Base-by-base conservation (phyloP, 139 green algal species). In the Coelastrella sp. region DNA sequence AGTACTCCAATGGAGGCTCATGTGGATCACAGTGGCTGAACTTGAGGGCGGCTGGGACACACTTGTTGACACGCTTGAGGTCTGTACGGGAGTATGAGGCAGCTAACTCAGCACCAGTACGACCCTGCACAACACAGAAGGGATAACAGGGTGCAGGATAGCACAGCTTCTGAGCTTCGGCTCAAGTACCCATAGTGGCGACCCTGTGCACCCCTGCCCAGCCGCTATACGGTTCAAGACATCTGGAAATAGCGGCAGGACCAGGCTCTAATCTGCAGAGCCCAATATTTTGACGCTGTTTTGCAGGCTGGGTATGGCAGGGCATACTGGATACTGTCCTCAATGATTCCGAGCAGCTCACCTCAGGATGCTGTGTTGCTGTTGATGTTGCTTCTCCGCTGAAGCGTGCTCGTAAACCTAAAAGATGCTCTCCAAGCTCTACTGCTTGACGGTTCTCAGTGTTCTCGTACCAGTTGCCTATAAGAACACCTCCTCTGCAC, bases 11-110 rank as follows among this genome's bases (percentile, higher is more conserved):
- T 62, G 41, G 71, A 4, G 41, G 43, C 41, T 79, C 71, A 79
- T 63, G 41, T 41, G 71, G 71, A 27, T 66, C 50, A 9, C 30
- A 53, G 19, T 81, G 73, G 25, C 45, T 81, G 73, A 66, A 66
- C 50, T 67, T 66, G 2, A 68, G 30, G 2, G 48, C 5, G 2
- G 50, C 32, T 34, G 32, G 48, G 17, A 51, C 73, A 32, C 73
- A 81, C 35, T 81, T 66, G 30, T 50, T 50, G 2, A 81, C 73
- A 2, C 27, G 73, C 23, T 30, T 45, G 13, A 66, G 23, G 73
- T 81, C 73, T 68, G 48, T 67, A 40, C 73, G 73, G 6, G 30
- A 32, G 21, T 81, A 81, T 13, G 73, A 81, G 5, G 73, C 73
- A 7, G 73, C 25, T 17, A 81, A 30, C 32, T 81, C 50, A 3